phyloP scores from a whole-genome alignment of 352 stramenopile species.

The Thalassiosira pacifica region DNA sequence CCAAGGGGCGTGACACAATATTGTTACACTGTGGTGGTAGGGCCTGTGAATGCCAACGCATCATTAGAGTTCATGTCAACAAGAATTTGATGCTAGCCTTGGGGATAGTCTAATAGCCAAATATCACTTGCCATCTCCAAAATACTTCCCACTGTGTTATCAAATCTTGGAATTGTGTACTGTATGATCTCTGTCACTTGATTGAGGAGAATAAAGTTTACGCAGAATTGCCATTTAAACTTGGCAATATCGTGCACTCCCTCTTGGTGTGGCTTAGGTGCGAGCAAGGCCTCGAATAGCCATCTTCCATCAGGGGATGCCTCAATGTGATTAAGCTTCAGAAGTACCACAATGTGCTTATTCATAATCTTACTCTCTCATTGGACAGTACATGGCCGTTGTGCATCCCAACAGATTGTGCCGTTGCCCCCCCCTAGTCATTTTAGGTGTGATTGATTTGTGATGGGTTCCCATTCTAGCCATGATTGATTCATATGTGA shows the following conservation, averaged over 20 bases:
- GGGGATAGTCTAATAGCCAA: neutral
- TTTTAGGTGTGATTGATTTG: too few relatives aligned
- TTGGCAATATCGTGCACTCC: too few relatives aligned
- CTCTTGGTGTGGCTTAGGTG: neutral
- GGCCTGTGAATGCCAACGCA: neutral
- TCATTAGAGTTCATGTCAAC: neutral
- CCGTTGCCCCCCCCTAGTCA: too few relatives aligned
- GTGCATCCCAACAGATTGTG: too few relatives aligned
- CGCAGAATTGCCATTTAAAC: neutral
- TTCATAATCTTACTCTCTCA: neutral
- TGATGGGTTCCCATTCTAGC: too few relatives aligned
- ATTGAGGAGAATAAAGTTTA: neutral
- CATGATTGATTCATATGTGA: too few relatives aligned
- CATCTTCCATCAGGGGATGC: neutral
- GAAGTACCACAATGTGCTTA: neutral
- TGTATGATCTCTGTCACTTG: neutral
- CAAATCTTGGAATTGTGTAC: neutral
- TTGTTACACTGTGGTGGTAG: too few relatives aligned
- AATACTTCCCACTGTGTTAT: neutral
- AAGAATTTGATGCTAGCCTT: neutral
- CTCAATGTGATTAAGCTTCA: neutral
- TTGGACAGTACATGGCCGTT: too few relatives aligned
- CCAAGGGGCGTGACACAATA: neutral
- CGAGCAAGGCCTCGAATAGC: neutral
- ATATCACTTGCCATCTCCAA: neutral